Percentiles rank a stretch among this genome's conserved stretches.
phyloP scores from a whole-genome alignment of 169 alveolate species.

The Pseudocohnilembus persalinus region DNA sequence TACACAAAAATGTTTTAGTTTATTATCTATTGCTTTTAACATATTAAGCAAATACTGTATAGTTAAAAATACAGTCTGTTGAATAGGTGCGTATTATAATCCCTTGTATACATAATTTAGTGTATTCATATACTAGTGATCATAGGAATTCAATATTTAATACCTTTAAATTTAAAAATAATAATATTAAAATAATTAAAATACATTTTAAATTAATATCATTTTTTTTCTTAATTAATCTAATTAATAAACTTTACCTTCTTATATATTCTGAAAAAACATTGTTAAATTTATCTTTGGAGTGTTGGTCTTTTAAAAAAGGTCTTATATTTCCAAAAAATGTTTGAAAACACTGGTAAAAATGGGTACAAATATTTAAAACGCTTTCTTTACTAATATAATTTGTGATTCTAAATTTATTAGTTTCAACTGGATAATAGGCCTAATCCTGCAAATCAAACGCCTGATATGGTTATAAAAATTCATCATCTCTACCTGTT shows the following conservation, averaged over 20 bases:
- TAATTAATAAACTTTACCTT: too few species aligned
- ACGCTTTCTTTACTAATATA: background rate
- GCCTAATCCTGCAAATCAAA: background rate
- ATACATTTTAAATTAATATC: background rate
- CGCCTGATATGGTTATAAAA: too few species aligned
- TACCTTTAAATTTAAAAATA: slow-evolving; percentile 14
- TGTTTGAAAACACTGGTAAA: background rate
- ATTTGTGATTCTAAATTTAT: background rate
- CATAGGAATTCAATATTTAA: slow-evolving; percentile 7
- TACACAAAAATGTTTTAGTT: slow-evolving; percentile 10
- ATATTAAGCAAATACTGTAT: slow-evolving; percentile 6
- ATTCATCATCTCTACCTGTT: too few species aligned
- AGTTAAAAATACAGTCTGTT: slow-evolving; percentile 14
- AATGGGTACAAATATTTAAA: background rate
- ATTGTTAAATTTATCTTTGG: background rate
- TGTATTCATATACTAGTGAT: slow-evolving; percentile 2
- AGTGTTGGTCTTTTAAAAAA: too few species aligned
- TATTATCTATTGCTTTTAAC: slow-evolving; percentile 1
- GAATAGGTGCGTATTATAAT: slow-evolving; percentile 7
- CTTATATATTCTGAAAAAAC: background rate
- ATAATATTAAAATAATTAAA: slow-evolving; percentile 2
- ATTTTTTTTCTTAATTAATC: too few species aligned
- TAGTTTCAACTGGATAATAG: slow-evolving; percentile 7
- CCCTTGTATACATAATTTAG: slow-evolving; percentile 10
- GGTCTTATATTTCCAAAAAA: background rate